These are phyloP conservation scores for Vitis hybrid DNA, from an alignment of 177 flowering plant species.

Conservation along the genomic window DNA sequence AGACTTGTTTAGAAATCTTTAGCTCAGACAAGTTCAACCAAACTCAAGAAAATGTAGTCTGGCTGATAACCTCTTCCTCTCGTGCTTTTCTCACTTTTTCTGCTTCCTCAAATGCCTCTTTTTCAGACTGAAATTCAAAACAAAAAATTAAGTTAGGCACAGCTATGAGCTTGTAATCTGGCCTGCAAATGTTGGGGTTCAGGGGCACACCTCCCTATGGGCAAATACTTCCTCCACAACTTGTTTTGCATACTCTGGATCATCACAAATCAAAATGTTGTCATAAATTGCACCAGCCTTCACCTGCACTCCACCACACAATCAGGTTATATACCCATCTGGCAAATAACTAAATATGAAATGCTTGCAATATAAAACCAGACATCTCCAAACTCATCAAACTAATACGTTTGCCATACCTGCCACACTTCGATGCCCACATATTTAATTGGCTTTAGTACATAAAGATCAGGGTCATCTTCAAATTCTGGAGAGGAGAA, in stretches of 20 bases:
- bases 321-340: not conserved
- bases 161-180: not conserved
- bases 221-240: conserved; percentile 62
- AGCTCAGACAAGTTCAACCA: not conserved
- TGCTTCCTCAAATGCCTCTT: conserved; percentile 89
- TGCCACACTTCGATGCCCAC: conserved; percentile 83
- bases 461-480: conserved; percentile 79
- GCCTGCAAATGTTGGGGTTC: not conserved
- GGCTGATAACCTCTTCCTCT: conserved; percentile 67
- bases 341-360: not conserved
- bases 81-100: conserved; percentile 72
- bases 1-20: not conserved
- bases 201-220: conserved; percentile 55
- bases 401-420: conserved; percentile 25
- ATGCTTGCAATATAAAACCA: not conserved
- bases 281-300: conserved; percentile 84
- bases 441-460: conserved; percentile 67
- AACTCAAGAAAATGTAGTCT: not conserved
- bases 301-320: conserved; percentile 42
- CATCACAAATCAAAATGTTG: conserved; percentile 78
- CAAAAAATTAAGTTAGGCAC: conserved; percentile 7
- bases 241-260: conserved; percentile 76
- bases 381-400: conserved; percentile 1
- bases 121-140: conserved; percentile 55
- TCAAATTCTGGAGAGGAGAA: conserved; percentile 54